phyloP scores from a whole-genome alignment of 1,139 yeast species.

The Geotrichum histeridarum region DNA sequence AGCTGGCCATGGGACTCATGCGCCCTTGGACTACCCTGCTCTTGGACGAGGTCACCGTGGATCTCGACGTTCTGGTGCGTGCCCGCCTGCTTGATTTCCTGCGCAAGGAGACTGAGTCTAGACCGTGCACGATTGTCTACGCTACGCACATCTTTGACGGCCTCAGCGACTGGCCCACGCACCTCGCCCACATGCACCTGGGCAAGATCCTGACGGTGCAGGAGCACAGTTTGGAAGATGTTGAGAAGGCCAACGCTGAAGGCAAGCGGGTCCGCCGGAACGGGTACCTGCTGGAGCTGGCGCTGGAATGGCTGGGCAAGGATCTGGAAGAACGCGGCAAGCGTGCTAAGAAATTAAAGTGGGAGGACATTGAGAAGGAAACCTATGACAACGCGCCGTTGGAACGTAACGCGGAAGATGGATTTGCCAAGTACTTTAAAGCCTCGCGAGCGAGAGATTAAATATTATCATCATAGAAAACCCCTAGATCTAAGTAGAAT shows the following conservation, averaged over 20 bases:
- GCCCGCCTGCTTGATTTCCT: constrained; percentile 65
- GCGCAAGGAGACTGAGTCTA: constrained; percentile 57
- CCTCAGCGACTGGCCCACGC: constrained; percentile 81
- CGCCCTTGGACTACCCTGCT: constrained; percentile 83
- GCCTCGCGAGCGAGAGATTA: constrained; percentile 30
- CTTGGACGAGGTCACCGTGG: constrained; percentile 93
- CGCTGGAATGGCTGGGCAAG: constrained; percentile 39
- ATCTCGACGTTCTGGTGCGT: constrained; percentile 87
- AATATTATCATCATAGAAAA: neutral
- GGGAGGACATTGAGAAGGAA: constrained; percentile 30
- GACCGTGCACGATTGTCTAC: constrained; percentile 66
- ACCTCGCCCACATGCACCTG: constrained; percentile 69
- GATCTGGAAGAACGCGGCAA: constrained; percentile 48
- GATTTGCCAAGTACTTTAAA: constrained; percentile 32
- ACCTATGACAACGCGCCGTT: constrained; percentile 27
- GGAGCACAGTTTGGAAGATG: constrained; percentile 9
- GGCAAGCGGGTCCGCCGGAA: constrained; percentile 30
- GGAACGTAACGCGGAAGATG: constrained; percentile 27
- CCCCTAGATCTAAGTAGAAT: too few species aligned
- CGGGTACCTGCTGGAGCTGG: constrained; percentile 37
- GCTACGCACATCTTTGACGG: constrained; percentile 98
- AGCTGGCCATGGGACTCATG: constrained; percentile 84
- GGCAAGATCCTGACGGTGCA: constrained; percentile 45
- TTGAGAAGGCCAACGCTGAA: neutral
- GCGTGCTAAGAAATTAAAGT: constrained; percentile 25